A percentile compares a stretch with the other conserved stretches of the same genome.
Conservation (phyloP, 2,329 filamentous ascomycete species). For the Conoideocrella luteorostrata region DNA sequence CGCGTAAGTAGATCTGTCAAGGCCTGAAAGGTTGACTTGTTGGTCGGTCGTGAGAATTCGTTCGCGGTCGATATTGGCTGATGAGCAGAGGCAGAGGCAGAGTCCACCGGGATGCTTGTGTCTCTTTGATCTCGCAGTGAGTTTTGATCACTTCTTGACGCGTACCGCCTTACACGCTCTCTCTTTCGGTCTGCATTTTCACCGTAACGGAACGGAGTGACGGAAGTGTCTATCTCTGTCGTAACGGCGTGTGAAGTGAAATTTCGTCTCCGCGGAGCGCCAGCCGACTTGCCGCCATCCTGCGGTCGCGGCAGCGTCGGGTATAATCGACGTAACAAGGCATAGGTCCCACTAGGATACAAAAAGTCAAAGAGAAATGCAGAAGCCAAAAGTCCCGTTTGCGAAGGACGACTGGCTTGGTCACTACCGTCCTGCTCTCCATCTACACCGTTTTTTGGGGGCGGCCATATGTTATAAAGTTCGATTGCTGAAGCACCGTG, state of each 20-base stretch:
- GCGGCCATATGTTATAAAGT: slow-evolving; percentile 36
- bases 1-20: slow-evolving; percentile 19
- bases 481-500: slow-evolving; percentile 47
- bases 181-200: neutral
- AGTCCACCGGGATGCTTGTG: neutral
- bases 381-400: slow-evolving; percentile 35
- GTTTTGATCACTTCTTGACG: neutral
- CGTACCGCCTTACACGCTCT: neutral
- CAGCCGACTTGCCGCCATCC: slow-evolving; percentile 10
- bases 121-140: neutral
- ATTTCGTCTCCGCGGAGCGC: slow-evolving; percentile 17
- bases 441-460: slow-evolving; percentile 21
- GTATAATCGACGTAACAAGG: slow-evolving; percentile 34
- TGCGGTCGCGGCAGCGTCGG: slow-evolving; percentile 20
- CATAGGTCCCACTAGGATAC: slow-evolving; percentile 41
- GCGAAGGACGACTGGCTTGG: slow-evolving; percentile 16
- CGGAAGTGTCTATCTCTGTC: slow-evolving; percentile 6
- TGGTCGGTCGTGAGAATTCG: neutral
- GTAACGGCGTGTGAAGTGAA: slow-evolving; percentile 20
- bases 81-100: neutral
- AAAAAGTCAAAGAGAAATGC: slow-evolving; percentile 50
- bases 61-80: neutral
- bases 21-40: slow-evolving; percentile 4
- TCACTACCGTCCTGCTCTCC: slow-evolving; percentile 12
- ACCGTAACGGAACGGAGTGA: neutral